phyloP scores from a whole-genome alignment of 73 alveolate genomes.

The Effrenium voratum region DNA sequence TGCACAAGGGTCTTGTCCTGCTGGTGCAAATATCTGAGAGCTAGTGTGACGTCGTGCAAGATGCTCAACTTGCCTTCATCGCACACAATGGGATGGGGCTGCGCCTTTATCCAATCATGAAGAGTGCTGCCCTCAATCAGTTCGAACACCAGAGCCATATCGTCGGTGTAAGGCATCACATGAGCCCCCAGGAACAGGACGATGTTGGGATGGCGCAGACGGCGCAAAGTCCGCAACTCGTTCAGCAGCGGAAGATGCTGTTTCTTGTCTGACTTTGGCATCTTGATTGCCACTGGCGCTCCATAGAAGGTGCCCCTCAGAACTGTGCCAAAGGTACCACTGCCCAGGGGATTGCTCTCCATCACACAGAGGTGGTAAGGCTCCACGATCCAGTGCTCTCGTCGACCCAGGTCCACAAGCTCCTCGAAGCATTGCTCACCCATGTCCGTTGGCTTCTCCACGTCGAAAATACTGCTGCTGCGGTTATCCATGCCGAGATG shows the following conservation, averaged over 20 bases:
- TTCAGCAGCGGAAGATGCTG: slow-evolving; percentile 84
- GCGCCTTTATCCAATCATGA: slow-evolving; percentile 65
- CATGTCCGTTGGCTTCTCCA: neutral
- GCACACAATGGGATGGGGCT: slow-evolving; percentile 64
- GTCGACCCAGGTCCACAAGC: slow-evolving; percentile 91
- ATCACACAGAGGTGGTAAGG: slow-evolving; percentile 77
- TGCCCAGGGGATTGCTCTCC: too few relatives aligned
- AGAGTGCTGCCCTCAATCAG: slow-evolving; percentile 77
- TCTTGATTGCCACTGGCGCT: slow-evolving; percentile 69
- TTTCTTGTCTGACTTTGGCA: slow-evolving; percentile 86
- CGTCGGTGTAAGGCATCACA: slow-evolving; percentile 55
- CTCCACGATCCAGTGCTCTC: slow-evolving; percentile 87
- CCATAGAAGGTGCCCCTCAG: slow-evolving; percentile 79
- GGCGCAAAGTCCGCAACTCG: slow-evolving; percentile 88
- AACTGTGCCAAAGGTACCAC: slow-evolving; percentile 90
- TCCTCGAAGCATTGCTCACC: slow-evolving; percentile 52
- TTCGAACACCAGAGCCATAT: slow-evolving; percentile 87
- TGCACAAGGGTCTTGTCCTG: slow-evolving; percentile 77
- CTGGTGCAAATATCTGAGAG: slow-evolving; percentile 73
- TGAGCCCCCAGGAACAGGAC: slow-evolving; percentile 86
- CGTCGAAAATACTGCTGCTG: slow-evolving; percentile 74
- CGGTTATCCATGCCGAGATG: neutral
- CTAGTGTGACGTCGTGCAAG: slow-evolving; percentile 61
- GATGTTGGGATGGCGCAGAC: slow-evolving; percentile 91
- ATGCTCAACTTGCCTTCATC: slow-evolving; percentile 76